Evolutionary conservation across 2,329 filamentous ascomycete genomes (phyloP).

Genomic region (Dactylellina sp.): DNA sequence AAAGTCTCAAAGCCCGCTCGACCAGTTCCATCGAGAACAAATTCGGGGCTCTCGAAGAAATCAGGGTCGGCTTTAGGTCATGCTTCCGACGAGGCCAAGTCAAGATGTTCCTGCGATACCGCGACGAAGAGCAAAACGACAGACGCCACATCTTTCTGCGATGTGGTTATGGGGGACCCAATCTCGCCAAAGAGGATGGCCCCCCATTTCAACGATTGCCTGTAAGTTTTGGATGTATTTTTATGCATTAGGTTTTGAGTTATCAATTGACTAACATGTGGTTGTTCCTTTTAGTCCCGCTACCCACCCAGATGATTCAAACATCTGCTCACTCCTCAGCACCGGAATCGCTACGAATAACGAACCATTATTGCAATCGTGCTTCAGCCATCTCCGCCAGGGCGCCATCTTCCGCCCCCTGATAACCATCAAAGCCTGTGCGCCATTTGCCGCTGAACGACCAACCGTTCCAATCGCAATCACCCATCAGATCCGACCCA

Average conservation of each 20-base stretch:
- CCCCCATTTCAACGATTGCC: conserved; percentile 34
- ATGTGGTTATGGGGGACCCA: conserved; percentile 52
- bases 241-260: background rate
- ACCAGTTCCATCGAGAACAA: conserved; percentile 51
- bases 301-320: conserved; percentile 41
- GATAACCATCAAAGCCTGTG: conserved; percentile 52
- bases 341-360: conserved; percentile 41
- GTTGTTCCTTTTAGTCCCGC: conserved; percentile 12
- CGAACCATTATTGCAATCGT: conserved; percentile 39
- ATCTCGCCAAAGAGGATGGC: conserved; percentile 36
- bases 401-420: conserved; percentile 49
- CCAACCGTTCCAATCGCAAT: conserved; percentile 35
- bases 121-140: conserved; percentile 29
- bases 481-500: conserved; percentile 46
- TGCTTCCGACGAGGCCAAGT: conserved; percentile 40
- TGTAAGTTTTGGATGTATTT: conserved; percentile 20
- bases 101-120: conserved; percentile 49
- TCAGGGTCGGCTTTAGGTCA: conserved; percentile 45
- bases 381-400: conserved; percentile 50
- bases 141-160: conserved; percentile 40
- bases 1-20: conserved; percentile 51
- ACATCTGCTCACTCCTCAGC: conserved; percentile 45
- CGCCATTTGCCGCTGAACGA: conserved; percentile 45
- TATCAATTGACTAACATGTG: conserved; percentile 3
- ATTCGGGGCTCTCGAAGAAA: conserved; percentile 48